Percentiles rank a stretch among this genome's conserved stretches.
Evolutionary conservation across 2,329 filamentous ascomycete genomes (phyloP).

Genomic region (Alternaria sp.): DNA sequence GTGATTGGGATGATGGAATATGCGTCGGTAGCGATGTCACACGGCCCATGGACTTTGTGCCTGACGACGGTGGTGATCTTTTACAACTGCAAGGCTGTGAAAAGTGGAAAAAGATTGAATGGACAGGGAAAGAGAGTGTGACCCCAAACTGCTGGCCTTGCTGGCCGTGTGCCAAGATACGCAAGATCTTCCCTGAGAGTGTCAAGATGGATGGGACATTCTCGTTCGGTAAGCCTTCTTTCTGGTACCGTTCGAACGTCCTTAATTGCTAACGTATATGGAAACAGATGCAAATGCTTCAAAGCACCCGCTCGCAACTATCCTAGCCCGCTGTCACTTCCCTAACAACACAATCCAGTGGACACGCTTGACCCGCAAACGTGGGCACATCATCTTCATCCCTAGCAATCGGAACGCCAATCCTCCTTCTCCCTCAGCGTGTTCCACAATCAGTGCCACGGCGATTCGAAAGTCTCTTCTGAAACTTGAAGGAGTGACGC

Average conservation of each 20-base stretch:
- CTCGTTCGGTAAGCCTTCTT: neutral
- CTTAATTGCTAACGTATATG: neutral
- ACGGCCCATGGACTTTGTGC: neutral
- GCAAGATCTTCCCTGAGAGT: neutral
- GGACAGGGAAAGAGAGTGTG: neutral
- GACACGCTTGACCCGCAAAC: neutral
- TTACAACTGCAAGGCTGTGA: neutral
- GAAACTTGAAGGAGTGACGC: neutral
- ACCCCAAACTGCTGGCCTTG: neutral
- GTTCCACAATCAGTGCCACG: neutral
- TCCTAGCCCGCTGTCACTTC: neutral
- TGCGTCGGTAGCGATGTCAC: neutral
- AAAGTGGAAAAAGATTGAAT: neutral
- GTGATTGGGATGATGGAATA: neutral
- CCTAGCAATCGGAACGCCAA: neutral
- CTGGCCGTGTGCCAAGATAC: neutral
- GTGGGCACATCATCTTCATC: neutral
- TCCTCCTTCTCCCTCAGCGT: neutral
- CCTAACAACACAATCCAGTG: neutral
- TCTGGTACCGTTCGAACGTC: neutral
- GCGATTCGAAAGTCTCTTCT: neutral
- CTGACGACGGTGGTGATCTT: neutral
- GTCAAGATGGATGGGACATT: neutral
- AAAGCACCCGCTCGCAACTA: neutral
- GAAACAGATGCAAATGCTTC: rapidly evolving